Conservation (phyloP, 163 green algal genomes). For the Trebouxia gelatinosa region DNA sequence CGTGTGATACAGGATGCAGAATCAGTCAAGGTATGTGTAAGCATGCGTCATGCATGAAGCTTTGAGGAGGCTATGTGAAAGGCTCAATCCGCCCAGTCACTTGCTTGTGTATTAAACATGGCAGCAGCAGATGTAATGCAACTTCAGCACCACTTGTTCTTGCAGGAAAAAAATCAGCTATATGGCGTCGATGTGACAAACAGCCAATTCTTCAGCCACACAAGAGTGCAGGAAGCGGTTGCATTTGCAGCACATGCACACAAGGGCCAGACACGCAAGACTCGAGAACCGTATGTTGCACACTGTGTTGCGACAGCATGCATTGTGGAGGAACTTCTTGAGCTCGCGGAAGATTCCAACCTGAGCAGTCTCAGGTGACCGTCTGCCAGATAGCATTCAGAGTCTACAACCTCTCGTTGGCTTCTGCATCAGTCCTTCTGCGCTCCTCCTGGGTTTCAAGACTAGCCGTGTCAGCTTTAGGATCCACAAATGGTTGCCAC, state of each 20-base stretch:
- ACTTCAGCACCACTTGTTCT: background rate
- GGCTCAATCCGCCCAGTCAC: too few relatives aligned
- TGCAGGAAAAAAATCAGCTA: slow-evolving; percentile 31
- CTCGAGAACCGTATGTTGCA: slow-evolving; percentile 86
- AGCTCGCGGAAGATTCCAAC: slow-evolving; percentile 40
- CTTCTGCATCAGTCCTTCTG: too few relatives aligned
- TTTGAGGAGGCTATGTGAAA: background rate
- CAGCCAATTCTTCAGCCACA: slow-evolving; percentile 43
- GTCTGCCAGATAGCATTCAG: too few relatives aligned
- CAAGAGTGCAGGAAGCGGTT: slow-evolving; percentile 48
- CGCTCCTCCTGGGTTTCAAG: too few relatives aligned
- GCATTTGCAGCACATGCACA: slow-evolving; percentile 71
- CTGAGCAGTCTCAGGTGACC: too few relatives aligned
- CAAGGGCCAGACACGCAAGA: slow-evolving; percentile 76
- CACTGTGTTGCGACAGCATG: slow-evolving; percentile 92
- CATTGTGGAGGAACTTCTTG: slow-evolving; percentile 88
- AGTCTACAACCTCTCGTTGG: too few relatives aligned
- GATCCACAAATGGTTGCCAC: too few relatives aligned
- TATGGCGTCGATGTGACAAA: slow-evolving; percentile 53
- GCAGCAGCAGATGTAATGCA: background rate
- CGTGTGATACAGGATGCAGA: background rate
- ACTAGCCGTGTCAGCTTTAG: too few relatives aligned
- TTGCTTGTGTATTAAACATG: too few relatives aligned
- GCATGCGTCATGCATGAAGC: background rate
- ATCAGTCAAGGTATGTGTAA: background rate